Conservation (phyloP, 768 basidiomycete genomes). For the Kwoniella heveanensis region DNA sequence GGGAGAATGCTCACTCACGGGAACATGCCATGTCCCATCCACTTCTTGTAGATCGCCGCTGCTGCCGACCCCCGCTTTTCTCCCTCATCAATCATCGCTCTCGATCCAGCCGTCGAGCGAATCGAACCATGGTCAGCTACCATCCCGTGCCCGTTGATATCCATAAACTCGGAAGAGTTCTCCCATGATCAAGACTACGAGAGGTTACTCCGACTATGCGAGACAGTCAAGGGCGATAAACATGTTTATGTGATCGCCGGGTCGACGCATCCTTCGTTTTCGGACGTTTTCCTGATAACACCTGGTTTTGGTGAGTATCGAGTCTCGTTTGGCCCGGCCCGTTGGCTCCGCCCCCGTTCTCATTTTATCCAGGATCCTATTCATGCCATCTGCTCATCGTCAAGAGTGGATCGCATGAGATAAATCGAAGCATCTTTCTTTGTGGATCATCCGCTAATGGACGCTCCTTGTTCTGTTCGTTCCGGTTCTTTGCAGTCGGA, state of each 20-base stretch:
- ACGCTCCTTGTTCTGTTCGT: not conserved
- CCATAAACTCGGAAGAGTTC: conserved; percentile 27
- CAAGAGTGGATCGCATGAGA: too few species aligned
- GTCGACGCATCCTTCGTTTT: conserved; percentile 22
- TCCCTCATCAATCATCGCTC: conserved; percentile 15
- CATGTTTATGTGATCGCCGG: conserved; percentile 20
- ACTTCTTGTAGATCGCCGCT: conserved; percentile 18
- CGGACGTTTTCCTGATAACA: conserved; percentile 26
- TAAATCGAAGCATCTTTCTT: too few species aligned
- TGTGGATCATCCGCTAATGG: too few species aligned
- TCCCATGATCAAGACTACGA: conserved; percentile 15
- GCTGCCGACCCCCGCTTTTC: conserved; percentile 21
- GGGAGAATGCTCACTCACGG: too few species aligned
- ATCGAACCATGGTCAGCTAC: conserved; percentile 24
- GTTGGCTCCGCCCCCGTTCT: not conserved
- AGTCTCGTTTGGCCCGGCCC: not conserved
- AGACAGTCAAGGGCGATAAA: conserved; percentile 14
- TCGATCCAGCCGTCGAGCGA: conserved; percentile 26
- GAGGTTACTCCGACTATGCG: conserved; percentile 9
- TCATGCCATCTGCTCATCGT: too few species aligned
- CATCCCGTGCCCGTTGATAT: conserved; percentile 19
- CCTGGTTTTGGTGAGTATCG: conserved; percentile 13
- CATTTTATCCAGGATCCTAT: too few species aligned
- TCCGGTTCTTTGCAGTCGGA: conserved; percentile 9
- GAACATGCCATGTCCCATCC: too few species aligned